Base-by-base conservation (phyloP, 768 basidiomycete genomes). In the Leccinum truebloodii region DNA sequence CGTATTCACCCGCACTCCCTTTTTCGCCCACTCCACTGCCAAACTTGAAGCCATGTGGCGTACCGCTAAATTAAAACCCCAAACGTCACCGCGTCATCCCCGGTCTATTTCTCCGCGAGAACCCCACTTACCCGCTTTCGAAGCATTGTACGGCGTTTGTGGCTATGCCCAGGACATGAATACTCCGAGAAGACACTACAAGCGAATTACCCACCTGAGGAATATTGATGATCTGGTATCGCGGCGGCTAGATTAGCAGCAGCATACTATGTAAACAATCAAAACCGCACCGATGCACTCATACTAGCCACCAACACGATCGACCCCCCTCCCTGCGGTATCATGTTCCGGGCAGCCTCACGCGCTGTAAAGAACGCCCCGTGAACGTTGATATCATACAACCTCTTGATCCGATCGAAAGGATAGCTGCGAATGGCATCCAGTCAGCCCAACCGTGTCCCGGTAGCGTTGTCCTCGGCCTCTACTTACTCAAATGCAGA, bases 141-240 rank as follows among this genome's bases (percentile, higher is more conserved):
- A 95, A 9, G 92, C 91, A 75, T 98, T 98, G 75, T 98, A 98
- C 0, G 95, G 94, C 4, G 92, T 91, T 81, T 98, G 96, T 46
- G 84, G 85, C 84, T 93, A 72, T 59, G 59, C 49, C 32, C 37
- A 56, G 3, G n/a, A 5, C 0, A 50, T 59, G 39, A 59, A 46
- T 18, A 39, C 32, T 35, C 6, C 10, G 44, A 46, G n/a, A n/a
- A 13, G n/a, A n/a, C n/a, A 8, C 18, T 5, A 59, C 26, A 16
- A 22, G 9, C 16, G 16, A 20, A 59, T 22, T 13, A 60, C 68
- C 71, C 61, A 88, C 88, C 81, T 94, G 95, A 48, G 95, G 95
- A 57, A 92, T 83, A 73, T 95, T 95, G 72, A 95, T 82, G 63
- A 95, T 86, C 90, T 94, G 68, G 46, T 20, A 28, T 54, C 34